Evolutionary conservation across 1,139 yeast species (phyloP), one percentile per base, ranked within the genome.

Genomic region (Taphrina flavorubra): DNA sequence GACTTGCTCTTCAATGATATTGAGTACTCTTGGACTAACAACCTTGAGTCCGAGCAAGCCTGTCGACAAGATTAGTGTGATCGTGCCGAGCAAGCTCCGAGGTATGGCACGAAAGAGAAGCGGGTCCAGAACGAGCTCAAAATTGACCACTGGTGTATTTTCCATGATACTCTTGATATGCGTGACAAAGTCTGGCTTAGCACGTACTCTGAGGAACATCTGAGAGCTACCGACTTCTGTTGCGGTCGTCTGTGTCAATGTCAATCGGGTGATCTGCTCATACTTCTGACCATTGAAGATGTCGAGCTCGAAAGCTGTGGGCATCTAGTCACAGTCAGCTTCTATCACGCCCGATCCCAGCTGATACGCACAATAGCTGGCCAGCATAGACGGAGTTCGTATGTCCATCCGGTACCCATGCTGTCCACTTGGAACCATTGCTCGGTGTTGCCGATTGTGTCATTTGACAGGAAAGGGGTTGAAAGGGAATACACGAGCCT

Each of bases 361-460:
- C 2, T 14, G 14, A n/a, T 6, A 20, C 44, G 10, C 55, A 63
- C 67, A 14, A 57, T 63, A 5, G 67, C 67, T 14, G 67, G 67
- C 67, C 67, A 63, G 37, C 67, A 63, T 7, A 55, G 39, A 11
- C 67, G 67, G 6, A 63, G 13, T 37, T 63, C 67, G 36, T 63
- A 63, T 13, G 40, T 46, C 67, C 67, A 63, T 13, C 39, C 44
- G 18, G 37, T 31, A 0, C 55, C 47, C 14, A 63, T 44, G 11
- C 39, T 31, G 2, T 31, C 34, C n/a, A 63, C 5, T 11, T 18
- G 34, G 39, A 63, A 46, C 44, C 59, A 57, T 20, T 53, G 67
- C 16, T 63, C 67, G 11, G 55, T 51, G 49, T 46, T 31, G 20
- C n/a, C 51, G 8, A 40, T 25, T 14, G 39, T 44, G 34, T 36